These are phyloP conservation scores for Nannizziopsis arthrosporioides DNA, from an alignment of 2,329 filamentous ascomycete species.

Conservation along the genomic window DNA sequence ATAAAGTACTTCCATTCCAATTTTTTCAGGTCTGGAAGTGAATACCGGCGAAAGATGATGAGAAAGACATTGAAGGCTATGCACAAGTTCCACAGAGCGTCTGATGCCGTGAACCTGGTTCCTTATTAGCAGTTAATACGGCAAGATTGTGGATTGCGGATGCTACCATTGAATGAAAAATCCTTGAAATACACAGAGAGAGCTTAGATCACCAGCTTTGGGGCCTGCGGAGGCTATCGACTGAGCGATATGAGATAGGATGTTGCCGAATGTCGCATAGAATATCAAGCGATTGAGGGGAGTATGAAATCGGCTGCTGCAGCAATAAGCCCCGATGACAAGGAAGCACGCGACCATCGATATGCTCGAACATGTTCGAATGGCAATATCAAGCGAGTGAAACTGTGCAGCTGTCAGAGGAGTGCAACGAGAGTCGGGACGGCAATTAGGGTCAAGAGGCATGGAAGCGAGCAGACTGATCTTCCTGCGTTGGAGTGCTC, in stretches of 20 bases:
- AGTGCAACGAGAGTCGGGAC: background rate
- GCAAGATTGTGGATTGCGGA: background rate
- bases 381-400: background rate
- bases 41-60: slow-evolving; percentile 65
- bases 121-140: background rate
- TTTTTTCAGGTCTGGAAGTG: slow-evolving; percentile 49
- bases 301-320: slow-evolving; percentile 17
- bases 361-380: slow-evolving; percentile 13
- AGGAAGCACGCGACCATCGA: slow-evolving; percentile 17
- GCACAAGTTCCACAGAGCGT: slow-evolving; percentile 63
- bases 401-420: background rate
- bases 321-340: slow-evolving; percentile 17
- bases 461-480: background rate
- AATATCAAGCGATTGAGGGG: slow-evolving; percentile 70
- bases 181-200: slow-evolving; percentile 63
- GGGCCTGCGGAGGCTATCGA: slow-evolving; percentile 57
- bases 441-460: background rate
- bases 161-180: slow-evolving; percentile 73
- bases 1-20: slow-evolving; percentile 62
- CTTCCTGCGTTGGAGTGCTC: background rate
- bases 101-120: slow-evolving; percentile 62
- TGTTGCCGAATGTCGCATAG: slow-evolving; percentile 70
- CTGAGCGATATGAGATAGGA: slow-evolving; percentile 65
- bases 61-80: slow-evolving; percentile 79
- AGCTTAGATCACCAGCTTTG: slow-evolving; percentile 35